Evolutionary conservation across 495 filamentous ascomycete species (phyloP), one percentile per base, ranked within the genome.

Genomic region (Lasiosphaeria ovina): DNA sequence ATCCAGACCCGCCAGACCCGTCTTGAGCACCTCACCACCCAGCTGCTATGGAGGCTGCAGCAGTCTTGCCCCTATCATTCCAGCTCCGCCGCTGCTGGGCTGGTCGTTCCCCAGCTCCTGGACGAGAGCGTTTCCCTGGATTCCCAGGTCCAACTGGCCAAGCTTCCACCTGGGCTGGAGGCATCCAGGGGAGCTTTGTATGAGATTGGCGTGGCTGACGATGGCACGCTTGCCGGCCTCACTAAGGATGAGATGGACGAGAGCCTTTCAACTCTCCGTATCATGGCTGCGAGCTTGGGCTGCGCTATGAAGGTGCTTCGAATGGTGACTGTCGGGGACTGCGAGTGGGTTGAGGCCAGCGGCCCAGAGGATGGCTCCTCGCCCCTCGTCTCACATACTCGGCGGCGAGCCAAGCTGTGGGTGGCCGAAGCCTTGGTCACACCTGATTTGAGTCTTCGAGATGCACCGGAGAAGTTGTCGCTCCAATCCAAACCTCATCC

Each of bases 201-300:
- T 60, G 95, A 98, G 74, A 95, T 98, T 68, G 94, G 94, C 0
- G 92, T 98, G 24, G 87, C 92, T 5, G 94, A 98, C 71, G 93
- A 97, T 76, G 94, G 94, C 12, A 90, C 87, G 0, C 88, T 98
- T 61, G 87, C 96, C 47, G 94, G 94, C 1, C 76, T 98, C n/a
- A 88, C 89, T 1, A 83, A 87, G 63, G 92, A 97, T 69, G 94
- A 98, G 73, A 77, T 98, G 74, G 86, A 95, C 54, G 93, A 97
- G 72, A 96, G 91, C 72, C 78, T 98, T 56, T 81, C 79, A 33
- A 96, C 88, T 54, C 76, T 98, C 10, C 84, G 87, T 58, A 82
- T 88, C 14, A 98, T 98, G 93, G 94, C 93, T 4, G 85, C 87
- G 6, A 96, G 89, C 72, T 76, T 98, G 34, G 95, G 94, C 8